phyloP scores from a whole-genome alignment of 495 filamentous ascomycete genomes.

The Sabuloglossum arenarium region DNA sequence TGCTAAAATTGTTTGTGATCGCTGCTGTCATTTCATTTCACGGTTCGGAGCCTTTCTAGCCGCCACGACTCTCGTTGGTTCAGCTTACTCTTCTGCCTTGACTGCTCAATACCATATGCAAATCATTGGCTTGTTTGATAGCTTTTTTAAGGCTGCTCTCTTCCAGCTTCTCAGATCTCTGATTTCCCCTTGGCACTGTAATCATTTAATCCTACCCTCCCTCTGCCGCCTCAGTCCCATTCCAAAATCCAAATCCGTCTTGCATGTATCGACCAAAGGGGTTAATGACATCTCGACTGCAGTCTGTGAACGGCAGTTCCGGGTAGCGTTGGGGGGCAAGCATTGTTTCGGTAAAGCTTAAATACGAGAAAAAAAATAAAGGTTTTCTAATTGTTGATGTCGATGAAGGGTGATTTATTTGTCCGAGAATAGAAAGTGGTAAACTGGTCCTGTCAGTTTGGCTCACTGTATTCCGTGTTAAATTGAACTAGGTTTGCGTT shows the following conservation, averaged over 20 bases:
- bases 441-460: too few relatives aligned
- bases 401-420: too few relatives aligned
- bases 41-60: not conserved
- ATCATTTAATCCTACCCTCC: not conserved
- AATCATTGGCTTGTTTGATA: not conserved
- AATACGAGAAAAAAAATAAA: not conserved
- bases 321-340: not conserved
- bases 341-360: not conserved
- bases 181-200: not conserved
- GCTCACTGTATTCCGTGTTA: not conserved
- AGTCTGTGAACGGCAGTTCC: not conserved
- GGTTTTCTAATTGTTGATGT: not conserved
- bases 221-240: not conserved
- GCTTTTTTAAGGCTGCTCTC: not conserved
- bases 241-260: not conserved
- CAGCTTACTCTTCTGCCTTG: not conserved
- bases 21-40: not conserved
- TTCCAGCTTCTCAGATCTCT: not conserved
- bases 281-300: not conserved
- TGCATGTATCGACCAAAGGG: not conserved
- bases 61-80: not conserved
- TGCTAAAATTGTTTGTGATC: not conserved
- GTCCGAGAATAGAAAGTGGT: too few relatives aligned
- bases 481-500: not conserved
- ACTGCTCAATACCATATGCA: not conserved